Base-by-base conservation (phyloP, 345 rosid species). In the Rhodamnia rubescens region DNA sequence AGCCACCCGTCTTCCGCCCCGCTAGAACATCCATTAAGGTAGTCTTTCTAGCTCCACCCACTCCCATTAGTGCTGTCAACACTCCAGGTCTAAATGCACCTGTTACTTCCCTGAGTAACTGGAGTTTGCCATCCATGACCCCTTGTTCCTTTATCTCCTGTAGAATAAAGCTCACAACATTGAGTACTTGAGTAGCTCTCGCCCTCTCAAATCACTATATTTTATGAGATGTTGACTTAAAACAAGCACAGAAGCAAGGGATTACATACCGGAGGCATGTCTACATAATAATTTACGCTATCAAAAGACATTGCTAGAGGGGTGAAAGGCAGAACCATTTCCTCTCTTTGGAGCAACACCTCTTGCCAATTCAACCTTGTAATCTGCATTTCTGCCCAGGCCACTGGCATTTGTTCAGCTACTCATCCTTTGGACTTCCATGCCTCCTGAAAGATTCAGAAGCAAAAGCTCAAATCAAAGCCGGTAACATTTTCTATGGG, bases 291-390 rank as follows among this genome's bases (percentile, higher is more conserved):
- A 53, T 87, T 90, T 50, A 92, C 92, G 7, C 85, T 74, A 85
- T 92, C 92, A 42, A 92, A 92, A 13, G 94, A 91, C 94, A 92
- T 91, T 40, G 94, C 94, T 32, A 91, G 87, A n/a, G 93, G 92
- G 82, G 92, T 87, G 89, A 92, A 91, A 51, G 94, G 94, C 78
- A 92, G 91, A 85, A 91, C 89, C 93, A 91, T 91, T 91, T 86
- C 94, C 94, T 88, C 90, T 90, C 89, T 91, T 91, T 3, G 92
- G 78, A 20, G 87, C 88, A 85, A 89, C 90, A 49, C 89, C 92
- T 40, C 88, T 89, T 32, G 85, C 88, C 11, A 13, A 54, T n/a
- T 86, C 81, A 21, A 57, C 86, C 26, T 84, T 22, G 42, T 92
- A 85, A 85, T 88, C 89, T 3, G 82, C 90, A 85, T 87, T 90